Percentiles rank a stretch among this genome's conserved stretches.
Conservation (phyloP, 2,329 filamentous ascomycete species). For the Apiospora pterosperma region DNA sequence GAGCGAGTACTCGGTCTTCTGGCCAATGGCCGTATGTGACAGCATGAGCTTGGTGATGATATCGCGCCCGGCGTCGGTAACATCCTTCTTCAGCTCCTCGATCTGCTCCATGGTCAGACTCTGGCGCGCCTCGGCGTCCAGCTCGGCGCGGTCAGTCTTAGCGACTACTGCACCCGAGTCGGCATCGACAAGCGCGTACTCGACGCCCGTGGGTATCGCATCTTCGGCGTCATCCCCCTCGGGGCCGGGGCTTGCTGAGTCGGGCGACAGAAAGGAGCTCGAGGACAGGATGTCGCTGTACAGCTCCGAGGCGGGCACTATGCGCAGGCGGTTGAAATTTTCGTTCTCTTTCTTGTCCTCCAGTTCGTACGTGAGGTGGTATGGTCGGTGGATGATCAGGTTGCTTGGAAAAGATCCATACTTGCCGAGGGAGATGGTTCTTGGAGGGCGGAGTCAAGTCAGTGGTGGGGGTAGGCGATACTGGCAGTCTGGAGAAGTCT, state of each 20-base stretch:
- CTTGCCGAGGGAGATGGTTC: slow-evolving; percentile 85
- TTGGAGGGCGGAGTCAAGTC: slow-evolving; percentile 34
- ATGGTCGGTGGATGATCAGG: slow-evolving; percentile 85
- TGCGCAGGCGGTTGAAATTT: slow-evolving; percentile 65
- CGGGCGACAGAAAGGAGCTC: slow-evolving; percentile 24
- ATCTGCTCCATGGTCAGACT: slow-evolving; percentile 73
- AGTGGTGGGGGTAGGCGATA: slow-evolving; percentile 10
- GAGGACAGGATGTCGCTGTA: slow-evolving; percentile 71
- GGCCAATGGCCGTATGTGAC: slow-evolving; percentile 83
- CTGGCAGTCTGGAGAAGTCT: slow-evolving; percentile 16
- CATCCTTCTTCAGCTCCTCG: slow-evolving; percentile 70
- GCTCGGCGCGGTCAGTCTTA: slow-evolving; percentile 55
- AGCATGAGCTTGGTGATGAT: slow-evolving; percentile 90
- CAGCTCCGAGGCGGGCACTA: slow-evolving; percentile 77
- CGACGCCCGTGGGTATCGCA: slow-evolving; percentile 40
- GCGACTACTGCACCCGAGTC: slow-evolving; percentile 47
- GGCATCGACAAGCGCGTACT: slow-evolving; percentile 43
- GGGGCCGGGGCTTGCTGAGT: slow-evolving; percentile 34
- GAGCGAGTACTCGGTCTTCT: slow-evolving; percentile 91
- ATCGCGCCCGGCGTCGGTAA: slow-evolving; percentile 76
- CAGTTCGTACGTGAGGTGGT: slow-evolving; percentile 87
- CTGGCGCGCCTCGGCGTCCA: slow-evolving; percentile 66
- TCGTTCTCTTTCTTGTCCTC: slow-evolving; percentile 66
- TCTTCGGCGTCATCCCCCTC: slow-evolving; percentile 42
- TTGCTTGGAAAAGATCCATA: slow-evolving; percentile 90